These are phyloP conservation scores for Eustoma russellianum DNA, from an alignment of 257 asterid species.

Conservation along the genomic window DNA sequence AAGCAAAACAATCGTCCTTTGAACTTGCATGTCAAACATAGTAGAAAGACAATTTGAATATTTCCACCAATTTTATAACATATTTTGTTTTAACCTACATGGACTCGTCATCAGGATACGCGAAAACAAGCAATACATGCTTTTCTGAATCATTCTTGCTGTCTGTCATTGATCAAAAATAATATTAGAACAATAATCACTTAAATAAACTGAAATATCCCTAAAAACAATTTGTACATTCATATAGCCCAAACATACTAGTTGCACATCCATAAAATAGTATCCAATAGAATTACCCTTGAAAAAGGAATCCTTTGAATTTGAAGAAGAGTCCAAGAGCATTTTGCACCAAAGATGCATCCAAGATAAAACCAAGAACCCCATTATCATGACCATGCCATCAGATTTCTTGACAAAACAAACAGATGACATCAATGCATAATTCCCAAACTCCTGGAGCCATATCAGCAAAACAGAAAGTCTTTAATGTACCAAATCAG, in stretches of 20 bases:
- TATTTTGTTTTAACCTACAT: constrained; percentile 35
- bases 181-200: neutral
- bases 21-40: too few relatives aligned
- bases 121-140: constrained; percentile 68
- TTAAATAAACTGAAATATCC: too few relatives aligned
- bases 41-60: too few relatives aligned
- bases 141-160: constrained; percentile 30
- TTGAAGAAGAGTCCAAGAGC: neutral
- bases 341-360: constrained; percentile 3
- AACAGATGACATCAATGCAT: too few relatives aligned
- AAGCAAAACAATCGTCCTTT: too few relatives aligned
- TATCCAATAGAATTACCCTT: neutral
- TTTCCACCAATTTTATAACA: too few relatives aligned
- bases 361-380: neutral
- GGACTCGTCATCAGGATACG: constrained; percentile 95
- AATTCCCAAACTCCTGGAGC: too few relatives aligned
- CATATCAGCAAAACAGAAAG: too few relatives aligned
- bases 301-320: neutral
- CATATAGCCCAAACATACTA: too few relatives aligned
- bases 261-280: too few relatives aligned
- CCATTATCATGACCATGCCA: constrained; percentile 6
- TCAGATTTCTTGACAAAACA: neutral
- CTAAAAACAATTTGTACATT: too few relatives aligned
- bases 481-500: too few relatives aligned
- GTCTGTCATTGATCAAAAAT: constrained; percentile 15